Evolutionary conservation across 306 rosid species (phyloP), one percentile per base, ranked within the genome.

Genomic region (Gastrolobium bilobum): DNA sequence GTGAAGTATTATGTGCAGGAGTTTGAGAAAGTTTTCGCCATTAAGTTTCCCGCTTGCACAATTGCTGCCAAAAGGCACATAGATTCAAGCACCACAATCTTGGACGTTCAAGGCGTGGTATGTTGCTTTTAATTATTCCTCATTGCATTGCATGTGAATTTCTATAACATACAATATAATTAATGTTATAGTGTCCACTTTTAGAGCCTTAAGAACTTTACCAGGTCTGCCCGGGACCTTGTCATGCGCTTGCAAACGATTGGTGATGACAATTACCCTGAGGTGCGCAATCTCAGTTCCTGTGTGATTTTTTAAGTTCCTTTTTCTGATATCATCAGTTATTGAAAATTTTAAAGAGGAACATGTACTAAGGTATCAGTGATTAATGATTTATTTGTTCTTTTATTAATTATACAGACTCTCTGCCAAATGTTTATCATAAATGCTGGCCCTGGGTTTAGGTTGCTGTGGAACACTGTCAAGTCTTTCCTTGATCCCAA

Each of bases 71-170:
- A 95, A 89, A 90, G 85, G 88, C 99, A 95, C 86, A 95, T 95
- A 71, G 98, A 95, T 85, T 93, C 97, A 38, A 93, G 98, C 87
- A 95, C 96, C 38, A 93, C 99, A 31, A 90, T 95, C 54, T 87
- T 95, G 79, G 99, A 95, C 84, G 99, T 95, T 75, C 99, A 95
- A 79, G 99, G 99, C 88, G 98, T 95, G 97, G 99, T 93, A 90
- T 87, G 97, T 80, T 82, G 60, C 40, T 50, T 48, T 26, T 47
- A 73, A 33, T 58, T 78, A 43, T 77, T 73, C 64, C 20, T 60
- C 61, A 47, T 31, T 62, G 70, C 33, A 40, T 71, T 81, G 50
- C 37, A 30, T 44, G 5, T 57, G 52, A 38, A 29, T 81, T 62
- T 63, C 33, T 72, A 9, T 71, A 42, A 42, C 38, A 2, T 10